phyloP scores from a whole-genome alignment of 2,329 filamentous ascomycete species.

The Cadophora gregata region DNA sequence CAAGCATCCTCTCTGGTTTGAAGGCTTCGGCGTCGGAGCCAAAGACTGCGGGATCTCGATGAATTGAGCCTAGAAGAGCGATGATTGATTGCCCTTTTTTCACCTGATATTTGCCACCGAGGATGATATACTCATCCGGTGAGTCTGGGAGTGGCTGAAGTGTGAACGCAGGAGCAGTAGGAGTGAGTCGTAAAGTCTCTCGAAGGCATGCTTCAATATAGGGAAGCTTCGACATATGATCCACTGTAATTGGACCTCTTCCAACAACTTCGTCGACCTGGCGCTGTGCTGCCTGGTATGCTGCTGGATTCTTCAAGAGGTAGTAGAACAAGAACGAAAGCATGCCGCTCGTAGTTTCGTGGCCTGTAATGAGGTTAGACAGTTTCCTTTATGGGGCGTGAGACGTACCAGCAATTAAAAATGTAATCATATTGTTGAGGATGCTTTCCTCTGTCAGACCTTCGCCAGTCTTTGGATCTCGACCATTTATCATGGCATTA shows the following conservation, averaged over 20 bases:
- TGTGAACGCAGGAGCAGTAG: slow-evolving; percentile 57
- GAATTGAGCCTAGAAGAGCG: slow-evolving; percentile 58
- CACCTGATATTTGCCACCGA: slow-evolving; percentile 39
- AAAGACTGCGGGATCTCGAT: slow-evolving; percentile 67
- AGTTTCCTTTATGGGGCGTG: slow-evolving; percentile 45
- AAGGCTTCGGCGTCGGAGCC: slow-evolving; percentile 71
- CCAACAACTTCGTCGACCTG: slow-evolving; percentile 61
- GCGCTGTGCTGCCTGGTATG: slow-evolving; percentile 53
- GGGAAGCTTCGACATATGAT: slow-evolving; percentile 59
- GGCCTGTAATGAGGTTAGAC: slow-evolving; percentile 53
- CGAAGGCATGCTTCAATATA: slow-evolving; percentile 71
- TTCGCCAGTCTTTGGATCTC: slow-evolving; percentile 70
- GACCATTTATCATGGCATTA: slow-evolving; percentile 71
- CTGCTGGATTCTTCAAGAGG: slow-evolving; percentile 55
- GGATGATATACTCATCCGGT: slow-evolving; percentile 49
- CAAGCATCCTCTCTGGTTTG: slow-evolving; percentile 74
- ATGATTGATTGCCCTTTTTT: slow-evolving; percentile 58
- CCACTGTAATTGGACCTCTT: slow-evolving; percentile 49
- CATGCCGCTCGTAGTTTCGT: slow-evolving; percentile 69
- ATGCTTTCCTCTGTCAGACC: slow-evolving; percentile 68
- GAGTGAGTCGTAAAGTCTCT: slow-evolving; percentile 68
- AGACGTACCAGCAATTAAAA: slow-evolving; percentile 57
- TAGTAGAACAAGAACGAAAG: slow-evolving; percentile 57
- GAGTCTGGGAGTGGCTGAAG: slow-evolving; percentile 12
- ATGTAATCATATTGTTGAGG: slow-evolving; percentile 74